Percentiles rank a stretch among this genome's conserved stretches.
phyloP scores from a whole-genome alignment of 1,284 basidiomycete species.

The Cutaneotrichosporon sp. region DNA sequence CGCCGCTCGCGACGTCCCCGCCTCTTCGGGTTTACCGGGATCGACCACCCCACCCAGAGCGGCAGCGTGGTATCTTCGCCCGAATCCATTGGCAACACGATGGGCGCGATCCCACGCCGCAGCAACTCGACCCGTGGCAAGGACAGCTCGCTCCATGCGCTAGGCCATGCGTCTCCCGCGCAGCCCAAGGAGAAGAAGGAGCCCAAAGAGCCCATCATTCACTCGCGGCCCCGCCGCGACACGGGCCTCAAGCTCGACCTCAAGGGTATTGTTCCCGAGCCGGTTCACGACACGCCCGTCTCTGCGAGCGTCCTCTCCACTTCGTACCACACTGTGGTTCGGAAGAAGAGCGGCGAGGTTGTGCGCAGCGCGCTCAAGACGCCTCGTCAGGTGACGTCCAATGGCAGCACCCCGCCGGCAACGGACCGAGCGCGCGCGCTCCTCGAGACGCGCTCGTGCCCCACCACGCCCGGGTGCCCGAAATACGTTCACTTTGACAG shows the following conservation, averaged over 20 bases:
- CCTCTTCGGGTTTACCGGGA: constrained; percentile 47
- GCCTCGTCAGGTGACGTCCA: constrained; percentile 50
- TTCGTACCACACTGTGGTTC: constrained; percentile 48
- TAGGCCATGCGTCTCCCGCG: constrained; percentile 17
- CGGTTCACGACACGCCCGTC: constrained; percentile 9
- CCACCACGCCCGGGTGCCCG: constrained; percentile 61
- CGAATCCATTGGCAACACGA: background rate
- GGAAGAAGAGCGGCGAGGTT: constrained; percentile 89
- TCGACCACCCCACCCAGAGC: constrained; percentile 11
- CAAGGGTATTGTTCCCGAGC: constrained; percentile 32
- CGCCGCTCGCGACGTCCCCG: constrained; percentile 37
- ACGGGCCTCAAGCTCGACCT: constrained; percentile 48
- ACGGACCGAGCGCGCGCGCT: constrained; percentile 57
- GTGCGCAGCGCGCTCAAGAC: constrained; percentile 86
- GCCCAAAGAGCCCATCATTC: constrained; percentile 10
- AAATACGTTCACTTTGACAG: constrained; percentile 91
- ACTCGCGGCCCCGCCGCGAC: constrained; percentile 24
- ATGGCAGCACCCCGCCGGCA: constrained; percentile 27
- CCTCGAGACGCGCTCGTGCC: constrained; percentile 60
- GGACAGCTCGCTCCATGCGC: constrained; percentile 27
- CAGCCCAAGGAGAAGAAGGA: constrained; percentile 4
- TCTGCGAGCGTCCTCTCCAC: constrained; percentile 29
- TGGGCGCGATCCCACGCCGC: constrained; percentile 17
- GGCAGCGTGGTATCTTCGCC: background rate
- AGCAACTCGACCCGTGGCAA: constrained; percentile 28